Base-by-base conservation (phyloP, 2,329 filamentous ascomycete species). In the Ascochyta fabae region DNA sequence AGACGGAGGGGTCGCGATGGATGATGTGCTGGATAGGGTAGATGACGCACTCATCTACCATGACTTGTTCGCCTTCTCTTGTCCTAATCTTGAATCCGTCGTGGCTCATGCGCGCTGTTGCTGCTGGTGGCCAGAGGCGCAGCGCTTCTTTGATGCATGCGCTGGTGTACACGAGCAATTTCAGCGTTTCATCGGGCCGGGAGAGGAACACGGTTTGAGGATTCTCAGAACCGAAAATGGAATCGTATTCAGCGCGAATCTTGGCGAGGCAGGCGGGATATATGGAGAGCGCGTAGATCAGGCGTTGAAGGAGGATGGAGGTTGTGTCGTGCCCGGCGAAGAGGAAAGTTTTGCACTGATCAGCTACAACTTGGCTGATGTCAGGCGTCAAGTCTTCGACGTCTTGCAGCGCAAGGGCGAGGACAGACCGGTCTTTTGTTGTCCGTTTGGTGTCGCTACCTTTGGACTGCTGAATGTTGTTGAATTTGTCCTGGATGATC, bases 141-240 rank as follows among this genome's bases (percentile, higher is more conserved):
- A 86, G 72, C 1, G 79, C 77, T 68, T 86, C 84, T 57, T 83
- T 83, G 58, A 84, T 79, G 23, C 83, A 78, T 6, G 83, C 84
- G 6, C 74, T 72, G 4, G 83, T 83, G 66, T 84, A 86, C 0
- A 78, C 74, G 24, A 86, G 75, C 9, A 58, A 60, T 57, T 79
- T 75, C 66, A 83, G 81, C 16, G 85, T 76, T 2, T 83, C 72
- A 22, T 78, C 72, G 0, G 81, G 79, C 29, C 79, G 74, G 2
- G 75, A 61, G 29, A 74, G 67, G 42, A 86, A 73, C 6, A 74
- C 67, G 1, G 71, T 64, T n/a, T 72, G 74, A 0, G 78, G 75
- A 13, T 74, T 67, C 27, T 79, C 72, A 0, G 75, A 41, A 5
- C 83, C 83, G 38, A 86, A 80, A n/a, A 86, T 71, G 1, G 75